These are phyloP conservation scores for Allium fistulosum DNA, from an alignment of 106 monocot genomes.

Conservation along the genomic window DNA sequence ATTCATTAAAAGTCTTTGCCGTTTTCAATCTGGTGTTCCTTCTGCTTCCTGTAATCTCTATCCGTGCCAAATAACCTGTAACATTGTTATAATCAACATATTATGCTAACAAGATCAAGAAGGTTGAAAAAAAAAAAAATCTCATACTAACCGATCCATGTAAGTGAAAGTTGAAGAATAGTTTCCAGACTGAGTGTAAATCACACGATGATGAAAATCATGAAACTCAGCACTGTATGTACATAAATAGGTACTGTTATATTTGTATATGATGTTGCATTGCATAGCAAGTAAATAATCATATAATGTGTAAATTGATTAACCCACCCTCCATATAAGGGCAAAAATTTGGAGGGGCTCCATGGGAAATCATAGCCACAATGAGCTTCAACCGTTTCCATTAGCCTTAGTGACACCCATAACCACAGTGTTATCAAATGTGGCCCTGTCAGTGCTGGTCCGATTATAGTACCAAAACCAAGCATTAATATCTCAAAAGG, in stretches of 20 bases:
- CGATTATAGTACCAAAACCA: slow-evolving; percentile 79
- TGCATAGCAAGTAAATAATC: not conserved
- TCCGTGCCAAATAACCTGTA: slow-evolving; percentile 6
- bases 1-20: not conserved
- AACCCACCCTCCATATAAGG: slow-evolving; percentile 82
- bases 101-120: not conserved
- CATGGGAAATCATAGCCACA: slow-evolving; percentile 89
- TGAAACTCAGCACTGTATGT: slow-evolving; percentile 56
- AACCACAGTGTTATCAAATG: slow-evolving; percentile 86
- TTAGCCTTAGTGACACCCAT: slow-evolving; percentile 77
- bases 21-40: not conserved
- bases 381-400: slow-evolving; percentile 94
- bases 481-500: slow-evolving; percentile 86
- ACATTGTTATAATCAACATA: not conserved
- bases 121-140: not conserved
- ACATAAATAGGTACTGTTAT: not conserved
- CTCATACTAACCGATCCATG: slow-evolving; percentile 51
- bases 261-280: too few relatives aligned
- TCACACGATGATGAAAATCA: slow-evolving; percentile 65
- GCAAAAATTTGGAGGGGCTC: slow-evolving; percentile 90
- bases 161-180: slow-evolving; percentile 62
- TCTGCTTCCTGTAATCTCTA: slow-evolving; percentile 10
- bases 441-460: slow-evolving; percentile 83
- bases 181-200: slow-evolving; percentile 67
- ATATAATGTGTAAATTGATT: slow-evolving; percentile 1